These are phyloP conservation scores for Micractinium sp. DNA, from an alignment of 139 green algal genomes.

Conservation along the genomic window DNA sequence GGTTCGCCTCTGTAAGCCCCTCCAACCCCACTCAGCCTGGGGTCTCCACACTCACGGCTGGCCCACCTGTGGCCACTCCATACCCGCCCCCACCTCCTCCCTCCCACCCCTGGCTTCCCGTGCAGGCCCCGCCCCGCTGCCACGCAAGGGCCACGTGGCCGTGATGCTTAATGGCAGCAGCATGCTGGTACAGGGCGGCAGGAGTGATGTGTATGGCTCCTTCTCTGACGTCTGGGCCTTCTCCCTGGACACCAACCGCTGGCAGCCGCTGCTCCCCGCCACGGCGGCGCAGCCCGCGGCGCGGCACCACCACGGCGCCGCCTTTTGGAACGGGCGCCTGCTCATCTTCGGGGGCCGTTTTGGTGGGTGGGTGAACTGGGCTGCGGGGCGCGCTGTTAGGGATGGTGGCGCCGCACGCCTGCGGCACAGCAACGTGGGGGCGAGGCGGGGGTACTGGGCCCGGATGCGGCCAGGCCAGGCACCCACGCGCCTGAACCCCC, in stretches of 20 bases:
- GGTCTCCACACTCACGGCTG: neutral
- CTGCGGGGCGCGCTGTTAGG: neutral
- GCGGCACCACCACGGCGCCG: constrained; percentile 27
- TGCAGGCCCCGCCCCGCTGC: constrained; percentile 30
- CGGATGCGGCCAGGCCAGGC: neutral
- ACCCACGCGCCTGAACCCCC: neutral
- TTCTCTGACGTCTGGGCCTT: constrained; percentile 42
- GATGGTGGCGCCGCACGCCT: too few species aligned
- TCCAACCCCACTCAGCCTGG: neutral
- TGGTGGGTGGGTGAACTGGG: neutral
- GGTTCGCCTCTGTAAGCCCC: neutral
- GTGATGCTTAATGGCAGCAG: neutral
- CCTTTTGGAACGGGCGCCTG: neutral
- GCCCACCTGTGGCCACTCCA: too few species aligned
- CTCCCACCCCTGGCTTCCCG: neutral
- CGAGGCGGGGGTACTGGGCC: too few species aligned
- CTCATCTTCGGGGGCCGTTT: constrained; percentile 19
- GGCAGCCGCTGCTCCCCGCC: constrained; percentile 7
- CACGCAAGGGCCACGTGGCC: constrained; percentile 30
- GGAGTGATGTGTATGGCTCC: constrained; percentile 33
- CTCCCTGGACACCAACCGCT: neutral
- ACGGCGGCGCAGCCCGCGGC: constrained; percentile 20
- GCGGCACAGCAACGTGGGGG: too few species aligned
- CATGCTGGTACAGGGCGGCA: neutral
- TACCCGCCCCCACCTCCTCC: too few species aligned